Conservation (phyloP, 2,329 filamentous ascomycete species). For the Sporothrix euskadiensis region DNA sequence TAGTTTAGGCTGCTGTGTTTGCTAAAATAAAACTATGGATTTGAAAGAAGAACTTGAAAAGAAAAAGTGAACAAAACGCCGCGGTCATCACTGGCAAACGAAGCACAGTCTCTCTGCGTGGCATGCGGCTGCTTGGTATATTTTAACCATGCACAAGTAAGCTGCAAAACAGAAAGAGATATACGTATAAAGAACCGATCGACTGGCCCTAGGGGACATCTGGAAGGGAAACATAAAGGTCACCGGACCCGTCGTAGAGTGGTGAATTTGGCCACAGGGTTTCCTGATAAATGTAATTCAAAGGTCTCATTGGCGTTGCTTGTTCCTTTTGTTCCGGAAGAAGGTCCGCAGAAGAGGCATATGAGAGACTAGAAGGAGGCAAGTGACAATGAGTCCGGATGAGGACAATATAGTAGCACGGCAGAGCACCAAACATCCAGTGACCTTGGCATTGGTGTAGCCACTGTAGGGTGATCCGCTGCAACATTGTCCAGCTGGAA, state of each 20-base stretch:
- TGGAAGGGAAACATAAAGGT: neutral
- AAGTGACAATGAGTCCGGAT: neutral
- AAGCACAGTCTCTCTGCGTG: too few relatives aligned
- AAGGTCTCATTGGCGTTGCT: neutral
- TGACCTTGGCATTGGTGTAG: neutral
- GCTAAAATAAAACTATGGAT: too few relatives aligned
- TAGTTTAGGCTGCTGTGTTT: too few relatives aligned
- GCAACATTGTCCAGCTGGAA: neutral
- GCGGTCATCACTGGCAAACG: too few relatives aligned
- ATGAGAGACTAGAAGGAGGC: neutral
- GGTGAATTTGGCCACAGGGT: neutral
- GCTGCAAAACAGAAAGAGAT: too few relatives aligned
- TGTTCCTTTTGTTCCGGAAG: neutral
- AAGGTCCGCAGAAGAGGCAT: neutral
- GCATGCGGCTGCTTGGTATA: too few relatives aligned
- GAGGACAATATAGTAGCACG: slow-evolving; percentile 6
- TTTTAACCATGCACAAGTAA: too few relatives aligned
- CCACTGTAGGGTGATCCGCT: neutral
- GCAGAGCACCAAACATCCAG: slow-evolving; percentile 6
- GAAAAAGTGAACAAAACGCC: too few relatives aligned
- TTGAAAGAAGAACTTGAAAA: too few relatives aligned
- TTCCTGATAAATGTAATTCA: neutral
- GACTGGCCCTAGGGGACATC: neutral
- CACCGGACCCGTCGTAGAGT: neutral
- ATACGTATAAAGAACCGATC: too few relatives aligned